Conservation (phyloP, 345 rosid species). For the Noccaea caerulescens region DNA sequence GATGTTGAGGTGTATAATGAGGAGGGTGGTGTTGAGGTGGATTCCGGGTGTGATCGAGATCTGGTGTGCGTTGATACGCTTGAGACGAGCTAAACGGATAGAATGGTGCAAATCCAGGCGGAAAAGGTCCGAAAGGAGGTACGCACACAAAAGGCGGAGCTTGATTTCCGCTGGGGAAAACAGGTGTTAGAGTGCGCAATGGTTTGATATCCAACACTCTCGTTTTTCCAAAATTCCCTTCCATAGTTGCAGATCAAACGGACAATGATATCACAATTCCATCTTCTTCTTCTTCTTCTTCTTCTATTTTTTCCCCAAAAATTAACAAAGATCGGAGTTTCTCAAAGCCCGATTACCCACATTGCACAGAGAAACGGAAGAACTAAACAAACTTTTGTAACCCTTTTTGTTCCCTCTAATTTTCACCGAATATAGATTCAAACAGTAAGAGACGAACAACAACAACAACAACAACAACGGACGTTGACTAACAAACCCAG, state of each 20-base stretch:
- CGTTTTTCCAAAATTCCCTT: conserved; percentile 54
- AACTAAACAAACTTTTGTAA: neutral
- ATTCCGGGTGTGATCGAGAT: conserved; percentile 43
- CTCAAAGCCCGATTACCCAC: neutral
- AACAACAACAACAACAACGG: no score
- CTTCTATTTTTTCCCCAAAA: neutral
- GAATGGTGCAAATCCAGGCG: conserved; percentile 70
- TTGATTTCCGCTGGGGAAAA: conserved; percentile 54
- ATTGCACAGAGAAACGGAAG: neutral
- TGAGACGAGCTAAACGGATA: conserved; percentile 59
- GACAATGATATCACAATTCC: neutral
- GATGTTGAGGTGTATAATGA: neutral
- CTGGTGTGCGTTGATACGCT: conserved; percentile 37
- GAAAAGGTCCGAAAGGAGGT: conserved; percentile 60
- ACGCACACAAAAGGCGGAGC: conserved; percentile 54
- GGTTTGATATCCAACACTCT: conserved; percentile 80
- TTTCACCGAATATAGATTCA: conserved; percentile 2
- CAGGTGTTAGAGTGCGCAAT: conserved; percentile 61
- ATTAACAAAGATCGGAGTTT: conserved; percentile 21
- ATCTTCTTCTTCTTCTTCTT: neutral
- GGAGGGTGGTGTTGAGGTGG: conserved; percentile 34
- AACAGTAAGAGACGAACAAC: neutral
- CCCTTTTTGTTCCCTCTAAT: neutral
- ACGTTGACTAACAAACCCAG: neutral
- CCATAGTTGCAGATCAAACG: conserved; percentile 39